phyloP scores from a whole-genome alignment of 2,329 filamentous ascomycete genomes.

The Colletotrichum sp. region DNA sequence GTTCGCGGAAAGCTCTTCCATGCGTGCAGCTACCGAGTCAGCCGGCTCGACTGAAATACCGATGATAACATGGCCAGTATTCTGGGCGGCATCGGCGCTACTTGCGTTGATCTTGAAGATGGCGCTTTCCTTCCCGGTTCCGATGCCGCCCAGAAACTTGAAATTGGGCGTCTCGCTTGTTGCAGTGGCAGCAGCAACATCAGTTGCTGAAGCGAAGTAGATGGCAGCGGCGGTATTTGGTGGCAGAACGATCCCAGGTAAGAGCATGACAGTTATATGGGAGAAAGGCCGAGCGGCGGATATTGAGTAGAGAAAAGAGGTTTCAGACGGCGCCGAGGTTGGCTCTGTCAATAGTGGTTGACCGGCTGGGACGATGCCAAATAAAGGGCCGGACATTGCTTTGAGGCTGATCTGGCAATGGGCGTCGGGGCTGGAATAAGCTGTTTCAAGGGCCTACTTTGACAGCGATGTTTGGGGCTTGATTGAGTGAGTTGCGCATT shows the following conservation, averaged over 20 bases:
- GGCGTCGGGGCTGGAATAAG: neutral
- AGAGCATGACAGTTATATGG: constrained; percentile 87
- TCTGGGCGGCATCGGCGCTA: constrained; percentile 24
- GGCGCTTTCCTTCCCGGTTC: constrained; percentile 87
- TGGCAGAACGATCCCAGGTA: constrained; percentile 79
- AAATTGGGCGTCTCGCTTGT: constrained; percentile 63
- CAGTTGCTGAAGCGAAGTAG: constrained; percentile 70
- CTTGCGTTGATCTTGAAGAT: constrained; percentile 76
- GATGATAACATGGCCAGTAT: constrained; percentile 65
- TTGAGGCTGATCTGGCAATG: neutral
- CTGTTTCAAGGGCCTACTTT: neutral
- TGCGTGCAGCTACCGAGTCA: constrained; percentile 71
- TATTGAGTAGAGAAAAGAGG: constrained; percentile 62
- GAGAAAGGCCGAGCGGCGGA: constrained; percentile 63
- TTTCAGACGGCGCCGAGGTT: constrained; percentile 55
- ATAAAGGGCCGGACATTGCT: constrained; percentile 51
- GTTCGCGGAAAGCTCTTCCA: constrained; percentile 62
- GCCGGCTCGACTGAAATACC: constrained; percentile 84
- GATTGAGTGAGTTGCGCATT: neutral
- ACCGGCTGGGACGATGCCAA: constrained; percentile 66
- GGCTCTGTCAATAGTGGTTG: constrained; percentile 62
- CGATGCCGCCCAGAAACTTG: constrained; percentile 86
- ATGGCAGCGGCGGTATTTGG: constrained; percentile 83
- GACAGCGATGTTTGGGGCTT: neutral
- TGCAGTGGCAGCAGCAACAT: constrained; percentile 41